Conservation (phyloP, 495 filamentous ascomycete species). For the Aspergillus heteromorphus region DNA sequence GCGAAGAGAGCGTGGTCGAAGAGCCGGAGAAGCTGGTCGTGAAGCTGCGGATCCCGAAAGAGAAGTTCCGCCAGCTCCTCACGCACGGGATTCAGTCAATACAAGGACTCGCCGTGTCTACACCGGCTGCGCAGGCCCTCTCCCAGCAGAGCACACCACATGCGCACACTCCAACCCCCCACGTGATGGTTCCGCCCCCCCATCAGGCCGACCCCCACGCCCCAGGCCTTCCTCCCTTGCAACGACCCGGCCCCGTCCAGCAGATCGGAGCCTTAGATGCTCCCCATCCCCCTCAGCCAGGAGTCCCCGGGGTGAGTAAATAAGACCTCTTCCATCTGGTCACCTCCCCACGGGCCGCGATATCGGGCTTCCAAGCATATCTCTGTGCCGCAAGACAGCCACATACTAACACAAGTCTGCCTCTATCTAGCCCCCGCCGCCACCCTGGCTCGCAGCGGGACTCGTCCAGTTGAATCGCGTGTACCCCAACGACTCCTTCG, state of each 20-base stretch:
- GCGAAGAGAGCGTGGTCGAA: conserved; percentile 66
- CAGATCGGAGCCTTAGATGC: conserved; percentile 63
- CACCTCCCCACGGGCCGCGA: conserved; percentile 2
- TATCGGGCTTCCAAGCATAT: conserved; percentile 1
- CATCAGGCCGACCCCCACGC: conserved; percentile 31
- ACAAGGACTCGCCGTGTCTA: conserved; percentile 13
- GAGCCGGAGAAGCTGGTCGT: conserved; percentile 60
- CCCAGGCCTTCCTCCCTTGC: conserved; percentile 23
- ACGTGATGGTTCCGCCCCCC: conserved; percentile 57
- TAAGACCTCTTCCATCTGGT: conserved; percentile 3
- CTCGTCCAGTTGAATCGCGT: conserved; percentile 56
- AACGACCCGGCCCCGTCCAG: conserved; percentile 32
- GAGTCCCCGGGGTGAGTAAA: conserved; percentile 54
- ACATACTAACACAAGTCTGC: conserved; percentile 16
- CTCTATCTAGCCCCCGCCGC: conserved; percentile 68
- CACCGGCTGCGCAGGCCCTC: conserved; percentile 31
- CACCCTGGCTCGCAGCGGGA: conserved; percentile 68
- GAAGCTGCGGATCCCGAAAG: conserved; percentile 63
- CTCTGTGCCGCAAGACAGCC: conserved; percentile 2
- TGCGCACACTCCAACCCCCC: conserved; percentile 46
- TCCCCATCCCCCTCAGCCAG: conserved; percentile 49
- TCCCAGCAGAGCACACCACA: conserved; percentile 48
- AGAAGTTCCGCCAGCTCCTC: conserved; percentile 53
- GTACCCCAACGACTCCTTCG: conserved; percentile 75
- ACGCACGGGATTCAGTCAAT: conserved; percentile 42